These are phyloP conservation scores for Fonsecaea monophora DNA, from an alignment of 2,329 filamentous ascomycete species.

Conservation along the genomic window DNA sequence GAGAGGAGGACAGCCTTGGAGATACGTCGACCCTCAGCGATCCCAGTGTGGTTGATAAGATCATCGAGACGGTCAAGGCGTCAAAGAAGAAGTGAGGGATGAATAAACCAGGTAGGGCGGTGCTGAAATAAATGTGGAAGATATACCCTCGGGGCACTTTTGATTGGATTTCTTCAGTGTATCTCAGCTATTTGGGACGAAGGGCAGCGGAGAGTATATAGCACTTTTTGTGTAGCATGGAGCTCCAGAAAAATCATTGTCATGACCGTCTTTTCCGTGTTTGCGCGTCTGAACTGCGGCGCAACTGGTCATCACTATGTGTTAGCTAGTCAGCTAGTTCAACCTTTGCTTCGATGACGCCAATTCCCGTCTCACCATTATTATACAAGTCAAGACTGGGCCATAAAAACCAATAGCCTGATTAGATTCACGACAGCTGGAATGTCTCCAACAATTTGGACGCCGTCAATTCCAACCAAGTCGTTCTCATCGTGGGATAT, in stretches of 20 bases:
- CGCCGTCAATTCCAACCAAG: slow-evolving; percentile 15
- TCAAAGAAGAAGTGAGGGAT: slow-evolving; percentile 49
- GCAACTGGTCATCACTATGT: no score
- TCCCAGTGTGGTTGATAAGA: slow-evolving; percentile 85
- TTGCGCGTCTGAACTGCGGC: neutral
- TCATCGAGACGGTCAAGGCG: slow-evolving; percentile 78
- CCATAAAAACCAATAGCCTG: slow-evolving; percentile 11
- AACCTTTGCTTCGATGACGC: neutral
- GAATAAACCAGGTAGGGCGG: neutral
- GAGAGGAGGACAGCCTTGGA: slow-evolving; percentile 95
- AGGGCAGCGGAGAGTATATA: neutral
- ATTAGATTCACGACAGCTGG: slow-evolving; percentile 10
- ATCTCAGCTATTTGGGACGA: neutral
- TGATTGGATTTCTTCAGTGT: neutral
- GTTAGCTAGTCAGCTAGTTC: no score
- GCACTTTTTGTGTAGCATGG: neutral
- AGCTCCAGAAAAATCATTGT: slow-evolving; percentile 1
- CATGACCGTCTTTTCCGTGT: neutral
- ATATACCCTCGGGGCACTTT: slow-evolving; percentile 3
- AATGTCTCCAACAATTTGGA: slow-evolving; percentile 8
- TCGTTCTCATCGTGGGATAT: slow-evolving; percentile 17
- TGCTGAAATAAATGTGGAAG: neutral
- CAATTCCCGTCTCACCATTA: neutral
- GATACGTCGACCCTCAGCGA: slow-evolving; percentile 91
- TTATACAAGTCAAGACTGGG: neutral